A percentile compares a stretch with the other conserved stretches of the same genome.
These are phyloP conservation scores for Spathaspora hagerdaliae DNA, from an alignment of 805 yeast species.

Conservation along the genomic window DNA sequence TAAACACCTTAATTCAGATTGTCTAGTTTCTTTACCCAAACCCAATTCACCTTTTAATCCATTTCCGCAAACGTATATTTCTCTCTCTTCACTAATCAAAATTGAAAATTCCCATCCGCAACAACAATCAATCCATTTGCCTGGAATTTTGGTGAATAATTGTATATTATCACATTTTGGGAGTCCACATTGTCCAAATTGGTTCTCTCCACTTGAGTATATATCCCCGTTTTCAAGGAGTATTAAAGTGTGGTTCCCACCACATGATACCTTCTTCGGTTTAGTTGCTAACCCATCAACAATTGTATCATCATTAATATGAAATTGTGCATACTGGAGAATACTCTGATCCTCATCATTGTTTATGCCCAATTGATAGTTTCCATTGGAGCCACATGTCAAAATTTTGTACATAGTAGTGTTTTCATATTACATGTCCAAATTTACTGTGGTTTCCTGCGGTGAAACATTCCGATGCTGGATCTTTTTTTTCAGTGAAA, in stretches of 20 bases:
- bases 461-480: too few species aligned
- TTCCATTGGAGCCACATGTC: constrained; percentile 84
- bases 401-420: constrained; percentile 23
- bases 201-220: constrained; percentile 58
- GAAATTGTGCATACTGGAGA: constrained; percentile 15
- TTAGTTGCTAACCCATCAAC: constrained; percentile 7
- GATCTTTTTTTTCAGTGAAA: too few species aligned
- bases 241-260: constrained; percentile 83
- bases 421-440: too few species aligned
- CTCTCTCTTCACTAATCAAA: constrained; percentile 37
- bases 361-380: constrained; percentile 64
- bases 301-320: constrained; percentile 3
- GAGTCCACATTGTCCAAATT: constrained; percentile 50
- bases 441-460: too few species aligned
- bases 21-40: constrained; percentile 17
- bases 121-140: constrained; percentile 43
- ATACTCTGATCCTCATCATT: constrained; percentile 42
- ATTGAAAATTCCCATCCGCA: constrained; percentile 83
- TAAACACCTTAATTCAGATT: constrained; percentile 3
- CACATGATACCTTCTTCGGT: constrained; percentile 57
- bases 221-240: constrained; percentile 50
- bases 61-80: constrained; percentile 51
- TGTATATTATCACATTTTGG: neutral
- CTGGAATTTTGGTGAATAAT: constrained; percentile 17
- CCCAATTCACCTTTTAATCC: constrained; percentile 81